A percentile compares a stretch with the other conserved stretches of the same genome.
These are phyloP conservation scores for Isoetes taiwanensis DNA, from an alignment of 75 land plant genomes.

Conservation along the genomic window DNA sequence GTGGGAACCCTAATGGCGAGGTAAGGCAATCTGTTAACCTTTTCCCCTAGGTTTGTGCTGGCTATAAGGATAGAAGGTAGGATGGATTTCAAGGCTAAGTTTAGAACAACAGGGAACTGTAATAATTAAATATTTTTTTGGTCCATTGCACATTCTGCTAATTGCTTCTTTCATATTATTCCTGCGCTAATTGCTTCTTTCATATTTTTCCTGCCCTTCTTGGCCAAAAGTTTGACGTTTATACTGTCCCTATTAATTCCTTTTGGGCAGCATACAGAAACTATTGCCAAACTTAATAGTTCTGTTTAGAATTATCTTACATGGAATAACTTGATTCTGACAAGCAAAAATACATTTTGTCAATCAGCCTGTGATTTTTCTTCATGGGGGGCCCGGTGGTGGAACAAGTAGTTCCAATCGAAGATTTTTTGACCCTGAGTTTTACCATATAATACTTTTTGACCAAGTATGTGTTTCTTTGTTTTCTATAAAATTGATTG, in stretches of 20 bases:
- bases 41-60: neutral
- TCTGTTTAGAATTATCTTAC: no score
- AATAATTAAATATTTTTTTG: no score
- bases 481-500: neutral
- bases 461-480: slow-evolving; percentile 50
- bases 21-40: neutral
- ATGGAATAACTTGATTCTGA: no score
- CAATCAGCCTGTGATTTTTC: slow-evolving; percentile 90
- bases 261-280: no score
- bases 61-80: neutral
- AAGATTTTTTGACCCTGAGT: slow-evolving; percentile 81
- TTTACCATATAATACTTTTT: slow-evolving; percentile 70
- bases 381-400: slow-evolving; percentile 97
- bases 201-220: no score
- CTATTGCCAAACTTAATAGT: no score
- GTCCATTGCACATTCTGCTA: no score
- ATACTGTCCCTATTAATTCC: no score
- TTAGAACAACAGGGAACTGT: slow-evolving; percentile 36
- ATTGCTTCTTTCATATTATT: no score
- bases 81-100: neutral
- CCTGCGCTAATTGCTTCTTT: no score
- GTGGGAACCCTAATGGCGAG: slow-evolving; percentile 70
- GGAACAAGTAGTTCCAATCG: slow-evolving; percentile 63
- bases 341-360: no score
- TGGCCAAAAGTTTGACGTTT: no score